A percentile compares a stretch with the other conserved stretches of the same genome.
phyloP scores from a whole-genome alignment of 345 rosid species.

The Salix dunnii region DNA sequence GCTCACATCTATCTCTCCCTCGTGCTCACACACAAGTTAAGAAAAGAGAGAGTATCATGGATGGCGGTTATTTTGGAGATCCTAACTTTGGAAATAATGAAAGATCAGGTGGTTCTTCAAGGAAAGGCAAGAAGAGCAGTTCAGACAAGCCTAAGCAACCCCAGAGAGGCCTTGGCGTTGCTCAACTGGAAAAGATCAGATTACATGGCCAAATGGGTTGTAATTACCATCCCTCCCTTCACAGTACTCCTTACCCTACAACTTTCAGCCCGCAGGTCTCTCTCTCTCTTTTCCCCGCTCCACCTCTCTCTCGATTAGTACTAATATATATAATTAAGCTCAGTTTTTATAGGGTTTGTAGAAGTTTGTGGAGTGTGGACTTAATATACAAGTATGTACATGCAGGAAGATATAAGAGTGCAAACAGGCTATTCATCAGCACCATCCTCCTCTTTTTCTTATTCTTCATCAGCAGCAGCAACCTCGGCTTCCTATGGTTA shows the following conservation, averaged over 20 bases:
- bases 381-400: not conserved
- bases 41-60: constrained; percentile 38
- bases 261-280: constrained; percentile 69
- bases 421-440: constrained; percentile 56
- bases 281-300: not conserved
- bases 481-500: constrained; percentile 60
- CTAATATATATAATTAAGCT: not conserved
- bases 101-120: constrained; percentile 47
- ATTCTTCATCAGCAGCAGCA: constrained; percentile 47
- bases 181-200: constrained; percentile 90
- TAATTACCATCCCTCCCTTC: constrained; percentile 40
- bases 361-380: not conserved
- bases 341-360: not conserved
- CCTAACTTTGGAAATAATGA: constrained; percentile 53
- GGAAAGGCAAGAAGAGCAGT: constrained; percentile 64
- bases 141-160: constrained; percentile 90
- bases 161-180: constrained; percentile 97
- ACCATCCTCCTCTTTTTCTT: constrained; percentile 58
- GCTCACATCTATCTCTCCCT: too few species aligned
- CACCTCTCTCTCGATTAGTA: not conserved
- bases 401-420: constrained; percentile 73
- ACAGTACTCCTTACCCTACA: constrained; percentile 41
- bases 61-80: constrained; percentile 71
- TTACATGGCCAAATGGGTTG: constrained; percentile 53
- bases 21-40: not conserved